These are phyloP conservation scores for Aspergillus jensenii DNA, from an alignment of 2,329 filamentous ascomycete species.

Conservation along the genomic window DNA sequence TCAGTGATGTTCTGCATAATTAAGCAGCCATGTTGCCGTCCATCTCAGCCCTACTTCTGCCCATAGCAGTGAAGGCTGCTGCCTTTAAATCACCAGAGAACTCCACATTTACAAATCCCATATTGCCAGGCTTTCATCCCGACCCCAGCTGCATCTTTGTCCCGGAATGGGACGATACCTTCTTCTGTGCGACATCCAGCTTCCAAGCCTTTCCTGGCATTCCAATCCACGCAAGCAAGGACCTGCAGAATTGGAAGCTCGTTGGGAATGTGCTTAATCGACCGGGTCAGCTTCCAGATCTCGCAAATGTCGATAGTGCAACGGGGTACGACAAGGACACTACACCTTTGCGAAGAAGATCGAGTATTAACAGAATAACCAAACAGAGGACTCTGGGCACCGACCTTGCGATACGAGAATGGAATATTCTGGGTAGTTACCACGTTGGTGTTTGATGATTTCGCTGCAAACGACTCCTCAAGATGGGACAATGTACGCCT, in stretches of 20 bases:
- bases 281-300: conserved; percentile 28
- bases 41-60: too few species aligned
- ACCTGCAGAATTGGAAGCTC: conserved; percentile 31
- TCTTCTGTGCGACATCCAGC: conserved; percentile 47
- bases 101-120: conserved; percentile 19
- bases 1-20: too few species aligned
- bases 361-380: background rate
- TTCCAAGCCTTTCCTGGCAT: conserved; percentile 49
- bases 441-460: background rate
- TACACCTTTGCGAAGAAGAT: conserved; percentile 14
- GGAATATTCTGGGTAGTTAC: conserved; percentile 34
- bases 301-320: too few species aligned
- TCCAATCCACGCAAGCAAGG: conserved; percentile 47
- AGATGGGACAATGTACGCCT: too few species aligned
- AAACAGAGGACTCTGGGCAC: conserved; percentile 40
- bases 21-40: too few species aligned
- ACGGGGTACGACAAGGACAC: too few species aligned
- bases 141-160: conserved; percentile 50
- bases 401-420: conserved; percentile 40
- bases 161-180: conserved; percentile 30
- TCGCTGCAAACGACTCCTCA: too few species aligned
- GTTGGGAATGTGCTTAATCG: conserved; percentile 22
- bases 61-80: too few species aligned
- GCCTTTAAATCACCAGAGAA: too few species aligned
- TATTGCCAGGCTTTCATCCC: conserved; percentile 48